A percentile compares a stretch with the other conserved stretches of the same genome.
These are phyloP conservation scores for Leishmania amazonensis DNA, from an alignment of 208 protist genomes.

Conservation along the genomic window DNA sequence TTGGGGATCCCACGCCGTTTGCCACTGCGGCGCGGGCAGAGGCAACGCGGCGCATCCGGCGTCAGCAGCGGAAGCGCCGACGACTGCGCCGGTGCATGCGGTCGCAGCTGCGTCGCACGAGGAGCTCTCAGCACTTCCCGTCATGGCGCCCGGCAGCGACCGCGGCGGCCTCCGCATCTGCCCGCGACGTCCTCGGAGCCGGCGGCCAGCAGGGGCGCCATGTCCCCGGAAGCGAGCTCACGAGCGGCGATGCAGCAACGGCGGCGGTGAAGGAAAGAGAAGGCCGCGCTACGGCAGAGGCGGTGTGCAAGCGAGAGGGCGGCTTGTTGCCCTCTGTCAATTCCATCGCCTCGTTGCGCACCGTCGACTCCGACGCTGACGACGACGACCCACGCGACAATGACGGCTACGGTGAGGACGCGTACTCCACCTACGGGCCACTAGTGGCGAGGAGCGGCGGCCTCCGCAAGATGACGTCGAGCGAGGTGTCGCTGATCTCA, in stretches of 20 bases:
- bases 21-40: slow-evolving; percentile 20
- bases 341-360: background rate
- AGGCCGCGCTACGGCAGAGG: background rate
- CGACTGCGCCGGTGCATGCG: slow-evolving; percentile 26
- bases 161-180: background rate
- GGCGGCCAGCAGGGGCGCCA: background rate
- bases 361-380: background rate
- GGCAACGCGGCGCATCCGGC: slow-evolving; percentile 27
- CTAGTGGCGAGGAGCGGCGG: background rate
- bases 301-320: background rate
- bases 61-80: slow-evolving; percentile 25
- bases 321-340: background rate
- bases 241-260: background rate
- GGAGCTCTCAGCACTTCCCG: background rate
- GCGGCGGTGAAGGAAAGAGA: background rate
- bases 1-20: slow-evolving; percentile 34
- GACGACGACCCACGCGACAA: background rate
- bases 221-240: background rate
- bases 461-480: background rate
- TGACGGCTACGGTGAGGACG: background rate
- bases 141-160: background rate
- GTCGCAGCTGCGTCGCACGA: background rate
- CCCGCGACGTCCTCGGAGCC: background rate
- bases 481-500: background rate
- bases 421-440: background rate